Evolutionary conservation across 768 basidiomycete genomes (phyloP).

Genomic region (Candolleomyces aberdarensis): DNA sequence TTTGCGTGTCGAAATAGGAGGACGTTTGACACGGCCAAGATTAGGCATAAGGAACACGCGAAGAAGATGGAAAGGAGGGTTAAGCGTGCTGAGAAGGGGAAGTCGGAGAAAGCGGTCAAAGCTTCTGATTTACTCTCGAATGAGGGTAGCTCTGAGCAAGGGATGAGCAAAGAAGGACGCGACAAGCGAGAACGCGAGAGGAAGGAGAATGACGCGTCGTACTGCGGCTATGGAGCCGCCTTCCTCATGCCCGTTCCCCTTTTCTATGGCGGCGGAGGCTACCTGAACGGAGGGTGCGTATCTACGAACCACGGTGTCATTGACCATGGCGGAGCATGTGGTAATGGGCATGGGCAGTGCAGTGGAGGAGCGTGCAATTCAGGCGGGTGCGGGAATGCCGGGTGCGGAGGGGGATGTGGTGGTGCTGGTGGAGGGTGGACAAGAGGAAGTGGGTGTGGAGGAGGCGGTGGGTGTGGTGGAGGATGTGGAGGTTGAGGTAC

Average conservation of each 20-base stretch:
- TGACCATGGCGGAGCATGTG: conserved; percentile 4
- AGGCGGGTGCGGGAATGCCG: not conserved
- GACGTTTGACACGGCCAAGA: not conserved
- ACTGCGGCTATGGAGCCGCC: not conserved
- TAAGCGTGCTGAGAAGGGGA: too few species aligned
- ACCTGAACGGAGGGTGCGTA: not conserved
- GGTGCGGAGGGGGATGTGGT: not conserved
- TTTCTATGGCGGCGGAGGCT: not conserved
- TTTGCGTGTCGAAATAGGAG: not conserved
- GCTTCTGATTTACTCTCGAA: too few species aligned
- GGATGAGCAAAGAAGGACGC: too few species aligned
- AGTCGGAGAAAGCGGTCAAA: too few species aligned
- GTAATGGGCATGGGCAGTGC: not conserved
- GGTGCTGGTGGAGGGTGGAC: not conserved
- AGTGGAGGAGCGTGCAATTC: not conserved
- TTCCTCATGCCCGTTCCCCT: conserved; percentile 2
- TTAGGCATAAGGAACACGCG: not conserved
- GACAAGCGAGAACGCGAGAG: not conserved
- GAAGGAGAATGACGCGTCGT: not conserved
- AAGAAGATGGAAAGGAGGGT: not conserved
- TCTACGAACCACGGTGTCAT: not conserved
- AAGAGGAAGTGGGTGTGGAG: not conserved
- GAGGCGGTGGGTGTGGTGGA: not conserved
- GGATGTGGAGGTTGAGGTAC: not conserved
- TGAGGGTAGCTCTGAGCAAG: too few species aligned